These are phyloP conservation scores for Vitis hybrid DNA, from an alignment of 177 flowering plant genomes.

Conservation along the genomic window DNA sequence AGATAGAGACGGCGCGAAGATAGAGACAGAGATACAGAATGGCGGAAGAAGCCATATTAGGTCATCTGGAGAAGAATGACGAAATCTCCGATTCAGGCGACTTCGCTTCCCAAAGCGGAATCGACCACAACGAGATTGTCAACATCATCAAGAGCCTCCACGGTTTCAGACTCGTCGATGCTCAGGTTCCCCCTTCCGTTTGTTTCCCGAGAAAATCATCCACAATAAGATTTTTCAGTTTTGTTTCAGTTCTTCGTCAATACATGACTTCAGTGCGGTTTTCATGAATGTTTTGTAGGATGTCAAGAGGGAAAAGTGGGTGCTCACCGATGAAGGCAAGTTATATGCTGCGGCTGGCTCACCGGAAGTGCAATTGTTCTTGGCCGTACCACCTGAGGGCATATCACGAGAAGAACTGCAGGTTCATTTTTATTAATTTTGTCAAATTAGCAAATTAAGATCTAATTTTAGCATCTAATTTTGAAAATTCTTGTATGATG, in stretches of 20 bases:
- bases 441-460: too few relatives aligned
- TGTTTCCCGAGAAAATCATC: not conserved
- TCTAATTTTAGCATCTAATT: too few relatives aligned
- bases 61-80: constrained; percentile 49
- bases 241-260: not conserved
- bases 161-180: constrained; percentile 64
- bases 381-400: constrained; percentile 83
- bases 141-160: constrained; percentile 80
- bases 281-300: constrained; percentile 46
- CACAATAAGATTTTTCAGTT: not conserved
- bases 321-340: constrained; percentile 77
- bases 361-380: constrained; percentile 75
- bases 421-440: constrained; percentile 23
- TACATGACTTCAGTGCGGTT: not conserved
- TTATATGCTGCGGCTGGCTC: constrained; percentile 68
- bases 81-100: constrained; percentile 72
- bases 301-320: constrained; percentile 80
- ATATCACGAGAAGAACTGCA: constrained; percentile 63
- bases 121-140: constrained; percentile 71
- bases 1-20: not conserved
- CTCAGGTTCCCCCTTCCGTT: constrained; percentile 44
- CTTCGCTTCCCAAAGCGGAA: constrained; percentile 51
- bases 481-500: too few relatives aligned
- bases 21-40: constrained; percentile 14
- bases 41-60: constrained; percentile 80